A percentile compares a stretch with the other conserved stretches of the same genome.
Conservation (phyloP, 2,329 filamentous ascomycete species). For the Fusarium algeriense region DNA sequence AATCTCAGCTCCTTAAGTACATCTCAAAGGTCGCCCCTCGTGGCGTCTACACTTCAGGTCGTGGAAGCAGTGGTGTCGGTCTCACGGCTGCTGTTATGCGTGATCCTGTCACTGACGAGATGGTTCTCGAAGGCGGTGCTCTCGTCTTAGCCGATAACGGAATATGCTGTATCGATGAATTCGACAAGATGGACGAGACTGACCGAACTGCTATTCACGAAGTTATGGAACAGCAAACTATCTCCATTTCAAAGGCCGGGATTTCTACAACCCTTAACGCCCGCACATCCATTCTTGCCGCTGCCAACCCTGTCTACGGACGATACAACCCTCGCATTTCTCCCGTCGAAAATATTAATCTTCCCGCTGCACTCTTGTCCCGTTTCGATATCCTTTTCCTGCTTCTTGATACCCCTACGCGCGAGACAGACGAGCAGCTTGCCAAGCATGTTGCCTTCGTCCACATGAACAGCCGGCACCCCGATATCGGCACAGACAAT, state of each 20-base stretch:
- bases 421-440: slow-evolving; percentile 91
- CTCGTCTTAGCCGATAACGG: slow-evolving; percentile 85
- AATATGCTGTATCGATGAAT: slow-evolving; percentile 88
- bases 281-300: slow-evolving; percentile 93
- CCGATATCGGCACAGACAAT: slow-evolving; percentile 71
- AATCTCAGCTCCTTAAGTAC: slow-evolving; percentile 97
- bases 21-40: slow-evolving; percentile 98
- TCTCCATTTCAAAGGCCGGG: slow-evolving; percentile 82
- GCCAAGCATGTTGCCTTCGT: slow-evolving; percentile 96
- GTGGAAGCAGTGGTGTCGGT: slow-evolving; percentile 85
- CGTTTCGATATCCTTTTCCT: slow-evolving; percentile 98
- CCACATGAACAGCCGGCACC: slow-evolving; percentile 96
- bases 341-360: slow-evolving; percentile 98
- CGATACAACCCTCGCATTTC: slow-evolving; percentile 98
- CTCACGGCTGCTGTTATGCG: slow-evolving; percentile 86
- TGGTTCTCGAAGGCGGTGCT: slow-evolving; percentile 85
- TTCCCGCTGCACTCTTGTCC: slow-evolving; percentile 94
- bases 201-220: slow-evolving; percentile 87
- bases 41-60: slow-evolving; percentile 85
- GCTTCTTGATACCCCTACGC: slow-evolving; percentile 91
- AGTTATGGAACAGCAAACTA: slow-evolving; percentile 90
- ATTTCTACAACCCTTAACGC: slow-evolving; percentile 88
- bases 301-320: slow-evolving; percentile 96
- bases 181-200: slow-evolving; percentile 90
- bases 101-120: slow-evolving; percentile 85